Base-by-base conservation (phyloP, 331 rosid genomes). In the Telfairia occidentalis region DNA sequence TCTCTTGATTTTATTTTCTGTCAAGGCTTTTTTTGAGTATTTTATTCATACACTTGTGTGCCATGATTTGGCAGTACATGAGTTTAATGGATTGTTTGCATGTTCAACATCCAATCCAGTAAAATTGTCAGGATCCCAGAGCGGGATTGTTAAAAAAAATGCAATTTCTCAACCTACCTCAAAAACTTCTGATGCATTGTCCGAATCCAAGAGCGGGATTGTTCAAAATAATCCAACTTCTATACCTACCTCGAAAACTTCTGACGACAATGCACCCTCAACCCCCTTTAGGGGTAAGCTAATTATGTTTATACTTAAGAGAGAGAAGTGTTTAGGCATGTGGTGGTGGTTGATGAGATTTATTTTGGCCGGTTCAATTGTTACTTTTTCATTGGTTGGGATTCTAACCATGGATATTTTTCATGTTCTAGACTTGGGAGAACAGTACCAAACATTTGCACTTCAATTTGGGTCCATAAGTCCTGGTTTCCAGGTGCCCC, bases 401-500 rank as follows among this genome's bases (percentile, higher is more conserved):
- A 55, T 10, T 26, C 15, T 57, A 71, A 40, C 40, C 45, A 43
- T 50, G 1, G 79, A 13, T 28, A 55, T 9, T 55, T 49, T 69
- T 78, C n/a, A 74, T 80, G 81, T 63, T 77, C 37, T 74, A 82
- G 85, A 79, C 54, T 64, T 85, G 18, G 92, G 87, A 71, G 98
- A 87, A 86, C 81, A 78, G 18, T 75, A 90, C n/a, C 86, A 82
- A 82, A 83, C 84, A 23, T 83, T 86, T 63, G 13, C 92, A 42
- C 77, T 92, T 73, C 98, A 90, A 79, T 92, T 92, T 82, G 98
- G 98, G 60, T 83, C 98, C 23, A 78, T 92, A 45, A 81, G 78
- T 78, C 96, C 98, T 29, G 85, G 85, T 54, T 78, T 84, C 69
- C 73, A 42, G 54, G 73, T 67, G 23, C 34, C n/a, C 45, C 52